Percentiles rank a stretch among this genome's conserved stretches.
These are phyloP conservation scores for Volvox carteri DNA, from an alignment of 163 green algal genomes.

Conservation along the genomic window DNA sequence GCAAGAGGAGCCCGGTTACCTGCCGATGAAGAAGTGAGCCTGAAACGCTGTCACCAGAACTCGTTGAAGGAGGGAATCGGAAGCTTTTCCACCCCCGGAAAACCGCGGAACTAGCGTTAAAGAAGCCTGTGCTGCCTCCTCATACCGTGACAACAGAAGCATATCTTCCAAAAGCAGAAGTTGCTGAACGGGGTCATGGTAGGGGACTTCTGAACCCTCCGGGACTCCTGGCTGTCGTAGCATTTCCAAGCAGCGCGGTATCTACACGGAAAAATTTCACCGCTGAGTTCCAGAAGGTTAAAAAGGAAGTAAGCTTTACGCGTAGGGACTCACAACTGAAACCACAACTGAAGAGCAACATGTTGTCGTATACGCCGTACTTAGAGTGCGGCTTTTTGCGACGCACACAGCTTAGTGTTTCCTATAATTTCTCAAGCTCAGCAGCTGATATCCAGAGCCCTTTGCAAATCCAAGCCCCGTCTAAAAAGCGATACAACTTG, in stretches of 20 bases:
- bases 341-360: slow-evolving; percentile 8
- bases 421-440: too few species aligned
- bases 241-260: too few species aligned
- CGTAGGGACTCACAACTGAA: too few species aligned
- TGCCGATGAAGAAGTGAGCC: slow-evolving; percentile 33
- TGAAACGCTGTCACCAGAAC: slow-evolving; percentile 9
- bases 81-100: not conserved
- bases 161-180: not conserved
- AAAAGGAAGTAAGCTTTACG: too few species aligned
- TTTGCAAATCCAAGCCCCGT: not conserved
- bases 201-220: not conserved
- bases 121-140: slow-evolving; percentile 9
- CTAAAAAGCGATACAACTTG: not conserved
- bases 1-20: not conserved
- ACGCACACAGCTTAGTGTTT: too few species aligned
- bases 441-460: too few species aligned
- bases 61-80: slow-evolving; percentile 9
- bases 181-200: not conserved
- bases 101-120: not conserved
- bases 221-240: not conserved
- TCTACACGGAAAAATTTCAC: too few species aligned
- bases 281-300: too few species aligned
- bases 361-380: not conserved
- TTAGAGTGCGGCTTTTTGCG: not conserved
- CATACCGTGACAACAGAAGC: not conserved